These are phyloP conservation scores for Aspergillus japonicus DNA, from an alignment of 2,329 filamentous ascomycete genomes.

Conservation along the genomic window DNA sequence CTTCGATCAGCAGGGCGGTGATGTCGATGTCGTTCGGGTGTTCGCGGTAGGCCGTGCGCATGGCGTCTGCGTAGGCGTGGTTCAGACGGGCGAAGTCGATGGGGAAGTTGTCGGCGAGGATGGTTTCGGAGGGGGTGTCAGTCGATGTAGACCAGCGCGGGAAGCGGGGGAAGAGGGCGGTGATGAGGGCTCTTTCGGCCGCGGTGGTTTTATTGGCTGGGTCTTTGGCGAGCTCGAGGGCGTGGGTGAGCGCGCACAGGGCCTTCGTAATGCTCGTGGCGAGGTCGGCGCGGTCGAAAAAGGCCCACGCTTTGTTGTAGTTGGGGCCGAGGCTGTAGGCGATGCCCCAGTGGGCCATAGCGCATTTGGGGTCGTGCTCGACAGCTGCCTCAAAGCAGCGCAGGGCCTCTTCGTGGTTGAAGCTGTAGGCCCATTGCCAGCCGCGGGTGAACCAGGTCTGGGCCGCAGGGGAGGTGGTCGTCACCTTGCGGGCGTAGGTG, in stretches of 20 bases:
- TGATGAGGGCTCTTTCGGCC: slow-evolving; percentile 7
- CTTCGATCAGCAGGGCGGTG: slow-evolving; percentile 60
- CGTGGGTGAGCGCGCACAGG: slow-evolving; percentile 35
- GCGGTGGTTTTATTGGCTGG: not conserved
- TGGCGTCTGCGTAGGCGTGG: slow-evolving; percentile 58
- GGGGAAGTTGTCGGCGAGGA: slow-evolving; percentile 35
- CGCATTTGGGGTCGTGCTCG: slow-evolving; percentile 28
- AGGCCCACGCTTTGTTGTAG: slow-evolving; percentile 73
- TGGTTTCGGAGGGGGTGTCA: too few species aligned
- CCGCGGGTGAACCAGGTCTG: slow-evolving; percentile 43
- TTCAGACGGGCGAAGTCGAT: slow-evolving; percentile 55
- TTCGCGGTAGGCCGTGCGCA: slow-evolving; percentile 52
- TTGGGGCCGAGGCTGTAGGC: slow-evolving; percentile 70
- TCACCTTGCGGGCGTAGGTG: slow-evolving; percentile 36
- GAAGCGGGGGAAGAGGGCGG: slow-evolving; percentile 61
- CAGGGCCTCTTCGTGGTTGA: slow-evolving; percentile 36
- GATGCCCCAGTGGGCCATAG: slow-evolving; percentile 37
- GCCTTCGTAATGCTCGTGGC: slow-evolving; percentile 46
- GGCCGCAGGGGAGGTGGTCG: slow-evolving; percentile 30
- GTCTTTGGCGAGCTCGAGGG: not conserved
- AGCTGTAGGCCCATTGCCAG: slow-evolving; percentile 39
- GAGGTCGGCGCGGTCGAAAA: slow-evolving; percentile 63
- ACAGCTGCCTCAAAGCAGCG: slow-evolving; percentile 32
- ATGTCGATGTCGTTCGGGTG: slow-evolving; percentile 60
- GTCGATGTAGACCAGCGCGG: slow-evolving; percentile 39